These are phyloP conservation scores for Gautieria morchelliformis DNA, from an alignment of 768 basidiomycete genomes.

Conservation along the genomic window DNA sequence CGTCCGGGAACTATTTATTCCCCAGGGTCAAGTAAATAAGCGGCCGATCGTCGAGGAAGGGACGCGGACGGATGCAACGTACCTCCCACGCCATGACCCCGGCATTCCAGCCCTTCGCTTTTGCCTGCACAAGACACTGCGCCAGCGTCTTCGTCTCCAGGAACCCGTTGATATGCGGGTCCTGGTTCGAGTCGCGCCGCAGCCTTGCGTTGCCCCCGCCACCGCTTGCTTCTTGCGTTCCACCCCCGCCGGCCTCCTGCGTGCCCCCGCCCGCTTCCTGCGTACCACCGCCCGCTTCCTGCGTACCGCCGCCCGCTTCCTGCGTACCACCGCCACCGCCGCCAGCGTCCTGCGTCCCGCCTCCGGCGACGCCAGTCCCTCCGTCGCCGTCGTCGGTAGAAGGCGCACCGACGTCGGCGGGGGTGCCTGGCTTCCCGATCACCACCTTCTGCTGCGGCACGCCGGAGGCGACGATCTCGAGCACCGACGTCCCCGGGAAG, in stretches of 20 bases:
- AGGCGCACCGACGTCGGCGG: not conserved
- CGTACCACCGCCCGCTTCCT: not conserved
- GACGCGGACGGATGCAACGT: not conserved
- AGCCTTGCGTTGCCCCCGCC: not conserved
- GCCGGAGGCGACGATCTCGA: conserved; percentile 22
- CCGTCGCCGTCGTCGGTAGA: not conserved
- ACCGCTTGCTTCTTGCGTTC: not conserved
- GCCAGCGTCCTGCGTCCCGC: not conserved
- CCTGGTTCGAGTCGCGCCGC: not conserved
- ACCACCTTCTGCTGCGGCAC: conserved; percentile 26
- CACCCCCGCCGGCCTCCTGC: not conserved
- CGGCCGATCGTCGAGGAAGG: not conserved
- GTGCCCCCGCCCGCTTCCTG: not conserved
- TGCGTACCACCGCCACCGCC: not conserved
- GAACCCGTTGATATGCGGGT: conserved; percentile 20
- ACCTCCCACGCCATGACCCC: conserved; percentile 26
- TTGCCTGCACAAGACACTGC: conserved; percentile 21
- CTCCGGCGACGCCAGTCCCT: not conserved
- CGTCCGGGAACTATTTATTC: conserved; percentile 37
- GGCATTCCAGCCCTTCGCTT: conserved; percentile 23
- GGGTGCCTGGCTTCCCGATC: conserved; percentile 24
- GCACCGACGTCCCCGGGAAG: conserved; percentile 24
- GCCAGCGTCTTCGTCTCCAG: conserved; percentile 17
- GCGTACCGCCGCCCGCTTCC: not conserved
- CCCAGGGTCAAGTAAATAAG: not conserved